Conservation (phyloP, 1,139 yeast genomes). For the Candida gigantensis region DNA sequence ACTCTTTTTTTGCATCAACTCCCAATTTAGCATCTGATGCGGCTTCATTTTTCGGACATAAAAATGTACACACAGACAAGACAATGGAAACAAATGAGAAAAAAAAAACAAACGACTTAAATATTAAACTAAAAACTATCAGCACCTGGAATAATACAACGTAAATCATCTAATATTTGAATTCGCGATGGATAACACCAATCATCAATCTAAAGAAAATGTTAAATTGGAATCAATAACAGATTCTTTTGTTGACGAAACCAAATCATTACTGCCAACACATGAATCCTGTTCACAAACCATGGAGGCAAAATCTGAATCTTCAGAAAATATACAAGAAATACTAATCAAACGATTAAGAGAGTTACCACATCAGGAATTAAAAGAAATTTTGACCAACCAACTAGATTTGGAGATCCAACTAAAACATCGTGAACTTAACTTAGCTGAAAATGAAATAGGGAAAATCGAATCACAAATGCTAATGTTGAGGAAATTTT, state of each 20-base stretch:
- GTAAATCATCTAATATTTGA: too few relatives aligned
- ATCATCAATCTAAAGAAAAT: too few relatives aligned
- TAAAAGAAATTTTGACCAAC: constrained; percentile 42
- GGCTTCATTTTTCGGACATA: too few relatives aligned
- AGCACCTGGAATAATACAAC: too few relatives aligned
- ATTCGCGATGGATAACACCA: too few relatives aligned
- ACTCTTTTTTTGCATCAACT: too few relatives aligned
- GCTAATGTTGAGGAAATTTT: constrained; percentile 52
- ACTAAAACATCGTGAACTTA: constrained; percentile 66
- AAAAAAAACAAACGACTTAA: too few relatives aligned
- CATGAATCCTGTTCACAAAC: constrained; percentile 2
- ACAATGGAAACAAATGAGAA: too few relatives aligned
- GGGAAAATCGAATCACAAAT: constrained; percentile 65
- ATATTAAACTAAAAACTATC: too few relatives aligned
- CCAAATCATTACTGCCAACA: not conserved
- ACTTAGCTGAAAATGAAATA: constrained; percentile 59
- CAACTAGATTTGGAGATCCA: constrained; percentile 71
- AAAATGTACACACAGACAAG: too few relatives aligned
- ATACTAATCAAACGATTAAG: constrained; percentile 26
- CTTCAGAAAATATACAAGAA: constrained; percentile 12
- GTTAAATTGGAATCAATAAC: too few relatives aligned
- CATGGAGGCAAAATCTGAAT: constrained; percentile 2
- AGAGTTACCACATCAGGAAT: constrained; percentile 38
- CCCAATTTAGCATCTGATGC: too few relatives aligned
- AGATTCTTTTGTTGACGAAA: not conserved